These are phyloP conservation scores for Austroboletus niveus DNA, from an alignment of 1,284 basidiomycete genomes.

Conservation along the genomic window DNA sequence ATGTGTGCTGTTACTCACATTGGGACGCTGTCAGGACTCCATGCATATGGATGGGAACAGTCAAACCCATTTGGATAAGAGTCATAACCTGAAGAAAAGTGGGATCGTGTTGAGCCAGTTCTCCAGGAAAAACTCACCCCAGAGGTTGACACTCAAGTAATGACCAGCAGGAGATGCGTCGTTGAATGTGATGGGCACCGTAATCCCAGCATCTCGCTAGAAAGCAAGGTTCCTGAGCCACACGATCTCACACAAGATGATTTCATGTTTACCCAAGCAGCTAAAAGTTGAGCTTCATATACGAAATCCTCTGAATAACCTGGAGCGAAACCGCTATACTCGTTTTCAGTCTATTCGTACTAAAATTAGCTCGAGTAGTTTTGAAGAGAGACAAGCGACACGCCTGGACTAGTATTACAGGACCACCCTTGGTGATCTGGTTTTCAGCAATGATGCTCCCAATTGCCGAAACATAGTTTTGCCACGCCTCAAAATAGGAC, in stretches of 20 bases:
- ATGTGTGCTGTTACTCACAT: slow-evolving; percentile 3
- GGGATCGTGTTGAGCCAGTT: background rate
- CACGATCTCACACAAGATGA: background rate
- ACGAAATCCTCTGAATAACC: slow-evolving; percentile 42
- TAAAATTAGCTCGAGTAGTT: background rate
- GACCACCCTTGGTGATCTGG: slow-evolving; percentile 51
- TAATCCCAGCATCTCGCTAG: slow-evolving; percentile 44
- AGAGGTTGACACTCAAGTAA: slow-evolving; percentile 44
- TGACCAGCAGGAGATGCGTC: slow-evolving; percentile 45
- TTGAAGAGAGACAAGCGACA: background rate
- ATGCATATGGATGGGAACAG: slow-evolving; percentile 48
- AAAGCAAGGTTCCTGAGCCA: slow-evolving; percentile 8
- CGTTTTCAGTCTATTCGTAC: slow-evolving; percentile 45
- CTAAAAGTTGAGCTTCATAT: slow-evolving; percentile 41
- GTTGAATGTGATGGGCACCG: slow-evolving; percentile 46
- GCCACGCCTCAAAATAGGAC: slow-evolving; percentile 44
- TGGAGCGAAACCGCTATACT: slow-evolving; percentile 43
- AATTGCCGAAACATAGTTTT: slow-evolving; percentile 39
- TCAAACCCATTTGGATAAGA: slow-evolving; percentile 59
- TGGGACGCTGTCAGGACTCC: slow-evolving; percentile 44
- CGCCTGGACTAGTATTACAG: slow-evolving; percentile 54
- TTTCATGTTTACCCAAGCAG: slow-evolving; percentile 34
- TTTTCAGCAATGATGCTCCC: slow-evolving; percentile 44
- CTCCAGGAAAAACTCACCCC: slow-evolving; percentile 31
- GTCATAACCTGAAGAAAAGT: slow-evolving; percentile 36